Base-by-base conservation (phyloP, 495 filamentous ascomycete species). In the Parachaetomium inaequale region DNA sequence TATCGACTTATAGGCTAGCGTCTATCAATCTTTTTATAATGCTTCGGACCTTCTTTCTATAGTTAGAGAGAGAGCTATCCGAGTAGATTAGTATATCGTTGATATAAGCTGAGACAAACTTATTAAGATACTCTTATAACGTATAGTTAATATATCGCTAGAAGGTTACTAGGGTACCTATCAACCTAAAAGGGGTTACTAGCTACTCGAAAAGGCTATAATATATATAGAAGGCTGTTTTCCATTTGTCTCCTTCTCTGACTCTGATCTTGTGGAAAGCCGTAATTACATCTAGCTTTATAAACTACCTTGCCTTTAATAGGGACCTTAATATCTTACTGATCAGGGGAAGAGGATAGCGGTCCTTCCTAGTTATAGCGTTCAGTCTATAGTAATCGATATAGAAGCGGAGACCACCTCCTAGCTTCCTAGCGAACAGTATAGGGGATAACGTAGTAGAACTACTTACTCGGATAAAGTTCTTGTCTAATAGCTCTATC, bases 381-480 rank as follows among this genome's bases (percentile, higher is more conserved):
- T 85, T 85, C 0, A 83, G 54, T 7, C 63, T 65, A 3, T 67
- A 57, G 55, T 79, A 84, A 47, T 84, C 72, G 0, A 82, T 63
- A 69, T 72, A 84, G 45, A 86, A 63, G 0, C 70, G 54, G 0
- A 82, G 38, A 1, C 61, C 62, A 4, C 74, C 71, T 23, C 69
- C 65, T 1, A 50, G 55, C 55, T 81, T 82, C 2, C 28, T 15
- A 0, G 65, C 68, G 40, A 82, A 75, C 0, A 82, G 54, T 11
- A 83, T 65, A 14, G 66, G 73, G 0, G 70, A 67, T 0, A 63
- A 67, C 5, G 50, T 67, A 0, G 58, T 62, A 1, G 72, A 43
- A 11, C 3, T 10, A 3, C 45, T 63, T 15, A 55, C 28, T 15
- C 12, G 14, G 11, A 67, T 60, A 15, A 61, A 64, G 15, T 58